phyloP scores from a whole-genome alignment of 805 yeast species.

The Danielia oregonensis region DNA sequence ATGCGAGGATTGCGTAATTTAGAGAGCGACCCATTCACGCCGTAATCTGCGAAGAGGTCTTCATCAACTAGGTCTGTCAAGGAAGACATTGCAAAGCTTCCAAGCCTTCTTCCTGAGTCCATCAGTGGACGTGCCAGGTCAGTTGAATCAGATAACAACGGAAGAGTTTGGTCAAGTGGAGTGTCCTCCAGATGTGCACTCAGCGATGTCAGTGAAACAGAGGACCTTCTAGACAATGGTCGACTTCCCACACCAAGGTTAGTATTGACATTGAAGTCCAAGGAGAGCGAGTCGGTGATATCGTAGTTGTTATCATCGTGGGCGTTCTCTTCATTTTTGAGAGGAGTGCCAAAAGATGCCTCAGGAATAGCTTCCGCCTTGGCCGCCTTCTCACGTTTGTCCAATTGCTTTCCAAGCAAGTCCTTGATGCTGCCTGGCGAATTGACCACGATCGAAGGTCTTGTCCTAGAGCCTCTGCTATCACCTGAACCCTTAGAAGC shows the following conservation, averaged over 20 bases:
- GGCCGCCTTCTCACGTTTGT: not conserved
- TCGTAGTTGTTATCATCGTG: not conserved
- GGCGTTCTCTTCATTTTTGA: not conserved
- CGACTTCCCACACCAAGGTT: not conserved
- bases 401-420: not conserved
- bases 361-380: slow-evolving; percentile 4
- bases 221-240: slow-evolving; percentile 11
- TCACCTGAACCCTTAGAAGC: not conserved
- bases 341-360: not conserved
- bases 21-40: slow-evolving; percentile 6
- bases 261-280: not conserved
- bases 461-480: not conserved
- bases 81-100: slow-evolving; percentile 7
- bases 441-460: not conserved
- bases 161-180: slow-evolving; percentile 14
- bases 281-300: slow-evolving; percentile 4
- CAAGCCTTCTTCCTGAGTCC: slow-evolving; percentile 4
- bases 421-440: not conserved
- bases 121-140: slow-evolving; percentile 5
- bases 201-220: slow-evolving; percentile 11
- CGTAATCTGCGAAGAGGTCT: slow-evolving; percentile 6
- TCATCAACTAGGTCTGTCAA: slow-evolving; percentile 14
- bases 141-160: slow-evolving; percentile 10
- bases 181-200: slow-evolving; percentile 3
- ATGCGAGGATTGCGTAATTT: slow-evolving; percentile 15